phyloP scores from a whole-genome alignment of 768 basidiomycete genomes.

The Dioszegia crocea region DNA sequence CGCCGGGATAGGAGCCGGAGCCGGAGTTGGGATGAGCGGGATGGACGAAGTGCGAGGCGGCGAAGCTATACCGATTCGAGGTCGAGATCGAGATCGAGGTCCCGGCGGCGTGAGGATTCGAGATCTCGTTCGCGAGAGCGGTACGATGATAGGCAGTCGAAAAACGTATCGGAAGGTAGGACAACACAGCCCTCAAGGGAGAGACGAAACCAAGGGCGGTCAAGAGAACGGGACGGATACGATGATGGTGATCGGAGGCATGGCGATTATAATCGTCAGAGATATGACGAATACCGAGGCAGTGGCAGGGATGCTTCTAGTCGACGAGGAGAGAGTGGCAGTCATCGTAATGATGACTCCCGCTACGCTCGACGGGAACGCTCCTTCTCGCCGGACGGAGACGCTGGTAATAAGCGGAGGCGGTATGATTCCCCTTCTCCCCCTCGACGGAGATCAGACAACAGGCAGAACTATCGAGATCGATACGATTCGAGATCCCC shows the following conservation, averaged over 20 bases:
- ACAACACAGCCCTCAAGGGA: too few species aligned
- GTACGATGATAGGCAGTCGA: background rate
- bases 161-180: too few species aligned
- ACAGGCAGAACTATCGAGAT: background rate
- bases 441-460: background rate
- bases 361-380: constrained; percentile 9
- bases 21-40: background rate
- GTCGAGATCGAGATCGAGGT: too few species aligned
- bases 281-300: background rate
- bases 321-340: too few species aligned
- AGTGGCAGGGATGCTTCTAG: too few species aligned
- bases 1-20: background rate
- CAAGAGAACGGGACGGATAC: background rate
- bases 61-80: background rate
- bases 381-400: background rate
- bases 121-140: constrained; percentile 13
- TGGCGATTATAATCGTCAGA: background rate
- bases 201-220: too few species aligned
- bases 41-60: background rate
- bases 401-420: background rate
- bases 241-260: background rate
- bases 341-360: too few species aligned
- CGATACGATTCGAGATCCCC: constrained; percentile 9
- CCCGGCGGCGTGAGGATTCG: too few species aligned
- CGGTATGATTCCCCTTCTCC: constrained; percentile 2